Conservation (phyloP, 192 early-diverging fungal species). For the Coemansia sp. region DNA sequence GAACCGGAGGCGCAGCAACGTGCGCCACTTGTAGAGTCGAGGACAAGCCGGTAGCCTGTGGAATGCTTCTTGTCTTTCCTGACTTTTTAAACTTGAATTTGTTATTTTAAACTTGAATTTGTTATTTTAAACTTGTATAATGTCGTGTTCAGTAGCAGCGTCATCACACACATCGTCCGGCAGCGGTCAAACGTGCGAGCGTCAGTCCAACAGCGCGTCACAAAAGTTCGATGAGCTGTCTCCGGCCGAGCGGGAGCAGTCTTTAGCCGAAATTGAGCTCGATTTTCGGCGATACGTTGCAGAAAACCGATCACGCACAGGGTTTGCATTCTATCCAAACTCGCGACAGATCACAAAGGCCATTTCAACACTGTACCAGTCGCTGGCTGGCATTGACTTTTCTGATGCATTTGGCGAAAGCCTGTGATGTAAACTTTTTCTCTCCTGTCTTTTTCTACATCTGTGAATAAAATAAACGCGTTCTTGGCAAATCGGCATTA, state of each 20-base stretch:
- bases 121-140: not conserved
- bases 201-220: not conserved
- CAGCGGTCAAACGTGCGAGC: not conserved
- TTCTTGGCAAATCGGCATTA: not conserved
- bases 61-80: too few relatives aligned
- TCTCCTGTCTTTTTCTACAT: not conserved
- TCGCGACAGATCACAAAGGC: constrained; percentile 24
- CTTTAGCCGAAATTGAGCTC: constrained; percentile 17
- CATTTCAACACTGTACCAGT: constrained; percentile 22
- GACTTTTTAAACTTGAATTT: not conserved
- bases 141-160: not conserved
- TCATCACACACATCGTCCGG: not conserved
- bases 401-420: constrained; percentile 9
- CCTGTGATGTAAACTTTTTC: not conserved
- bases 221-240: constrained; percentile 19
- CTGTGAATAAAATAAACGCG: not conserved
- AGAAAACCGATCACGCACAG: constrained; percentile 9
- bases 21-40: too few relatives aligned
- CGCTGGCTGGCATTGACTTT: constrained; percentile 23
- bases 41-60: too few relatives aligned
- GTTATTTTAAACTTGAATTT: not conserved
- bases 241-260: constrained; percentile 21
- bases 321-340: constrained; percentile 29
- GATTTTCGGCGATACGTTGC: constrained; percentile 25
- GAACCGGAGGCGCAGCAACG: too few relatives aligned